Evolutionary conservation across 2,329 filamentous ascomycete species (phyloP), one percentile per base, ranked within the genome.

Genomic region (Nemania sp.): DNA sequence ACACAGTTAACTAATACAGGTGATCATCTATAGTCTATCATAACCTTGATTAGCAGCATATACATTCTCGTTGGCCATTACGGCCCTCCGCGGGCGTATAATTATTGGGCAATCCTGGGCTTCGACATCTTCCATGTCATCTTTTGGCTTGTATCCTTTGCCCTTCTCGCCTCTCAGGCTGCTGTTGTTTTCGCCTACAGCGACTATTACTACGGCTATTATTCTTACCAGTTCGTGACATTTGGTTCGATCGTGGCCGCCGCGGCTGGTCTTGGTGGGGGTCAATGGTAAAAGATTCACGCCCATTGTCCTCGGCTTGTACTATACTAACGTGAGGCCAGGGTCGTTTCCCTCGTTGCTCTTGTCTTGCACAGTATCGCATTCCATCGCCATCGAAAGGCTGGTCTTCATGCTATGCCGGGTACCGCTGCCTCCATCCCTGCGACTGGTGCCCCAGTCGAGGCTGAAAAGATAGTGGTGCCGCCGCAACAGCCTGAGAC

Each of bases 91-190:
- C 70, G 70, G 2, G 66, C 76, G 18, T 84, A 81, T 72, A 86
- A 85, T 71, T 81, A 81, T 72, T 84, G 81, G 78, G 80, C 80
- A 25, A 75, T 82, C 7, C 71, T 86, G 3, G 75, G 74, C 20
- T 73, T 86, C 39, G 83, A 86, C 63, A 76, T 81, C 18, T 76
- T 81, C 58, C 77, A 82, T 32, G 69, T 81, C 54, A 60, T 86
- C 57, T 81, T 86, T 70, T 87, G 83, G 83, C 72, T 83, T 37
- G 66, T 73, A 53, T 74, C 77, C 1, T 79, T 81, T 42, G 77
- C 75, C 12, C 65, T 80, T 15, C 68, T 79, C 10, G 79, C 79
- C 7, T 66, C 76, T 15, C 66, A 76, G 43, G 72, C 77, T 11
- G 72, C 73, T 1, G 48, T 68, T 3, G 17, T 42, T 5, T 59